These are phyloP conservation scores for Pestalotiopsis sp. DNA, from an alignment of 2,329 filamentous ascomycete species.

Conservation along the genomic window DNA sequence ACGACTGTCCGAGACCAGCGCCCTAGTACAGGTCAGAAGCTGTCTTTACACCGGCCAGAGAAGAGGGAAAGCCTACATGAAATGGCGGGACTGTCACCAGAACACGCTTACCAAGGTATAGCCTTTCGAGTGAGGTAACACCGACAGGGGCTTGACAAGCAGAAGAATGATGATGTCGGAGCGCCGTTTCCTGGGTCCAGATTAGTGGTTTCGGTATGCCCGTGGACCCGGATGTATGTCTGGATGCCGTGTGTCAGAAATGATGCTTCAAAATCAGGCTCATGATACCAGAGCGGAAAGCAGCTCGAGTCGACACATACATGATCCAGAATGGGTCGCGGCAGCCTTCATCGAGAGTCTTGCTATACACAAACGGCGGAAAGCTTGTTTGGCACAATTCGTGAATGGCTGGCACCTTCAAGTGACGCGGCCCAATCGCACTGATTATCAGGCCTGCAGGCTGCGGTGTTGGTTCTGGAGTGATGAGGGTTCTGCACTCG, in stretches of 20 bases:
- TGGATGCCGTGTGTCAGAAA: constrained; percentile 5
- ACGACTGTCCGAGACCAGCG: constrained; percentile 23
- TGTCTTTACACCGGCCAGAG: not conserved
- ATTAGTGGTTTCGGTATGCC: constrained; percentile 31
- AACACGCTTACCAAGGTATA: constrained; percentile 29
- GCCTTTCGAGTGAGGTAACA: constrained; percentile 22
- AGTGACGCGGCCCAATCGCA: constrained; percentile 19
- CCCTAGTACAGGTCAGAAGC: constrained; percentile 19
- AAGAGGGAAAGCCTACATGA: constrained; percentile 22
- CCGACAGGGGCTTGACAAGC: constrained; percentile 23
- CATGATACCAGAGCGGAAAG: not conserved
- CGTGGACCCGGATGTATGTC: constrained; percentile 34
- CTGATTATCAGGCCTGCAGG: constrained; percentile 23
- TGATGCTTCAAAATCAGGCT: not conserved
- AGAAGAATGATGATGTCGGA: constrained; percentile 17
- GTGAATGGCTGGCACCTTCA: constrained; percentile 29
- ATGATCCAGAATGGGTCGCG: constrained; percentile 24
- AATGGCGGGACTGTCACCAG: constrained; percentile 37
- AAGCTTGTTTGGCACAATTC: constrained; percentile 24
- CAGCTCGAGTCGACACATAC: constrained; percentile 16
- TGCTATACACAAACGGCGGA: constrained; percentile 15
- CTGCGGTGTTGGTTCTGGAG: constrained; percentile 14
- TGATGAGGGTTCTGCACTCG: constrained; percentile 31
- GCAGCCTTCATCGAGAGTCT: constrained; percentile 19
- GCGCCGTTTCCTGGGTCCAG: constrained; percentile 26